Base-by-base conservation (phyloP, 1,139 yeast species). In the Yamadazyma atlantica region DNA sequence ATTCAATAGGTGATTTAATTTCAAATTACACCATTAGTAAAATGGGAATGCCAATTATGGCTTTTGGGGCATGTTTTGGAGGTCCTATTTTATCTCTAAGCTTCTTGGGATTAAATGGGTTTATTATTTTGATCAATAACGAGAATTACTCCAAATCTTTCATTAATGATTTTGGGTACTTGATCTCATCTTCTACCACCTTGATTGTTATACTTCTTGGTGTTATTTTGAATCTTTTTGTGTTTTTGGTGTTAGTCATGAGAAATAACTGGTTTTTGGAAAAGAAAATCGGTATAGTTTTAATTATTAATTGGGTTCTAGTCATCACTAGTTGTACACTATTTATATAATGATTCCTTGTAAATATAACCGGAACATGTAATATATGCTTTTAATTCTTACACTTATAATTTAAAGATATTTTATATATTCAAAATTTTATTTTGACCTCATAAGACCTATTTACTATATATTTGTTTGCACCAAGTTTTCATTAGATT, bases 51-150 rank as follows among this genome's bases (percentile, higher is more conserved):
- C 90, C 96, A 0, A 74, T 85, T 44, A 87, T 90, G 92, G 97
- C 97, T 0, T 70, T 92, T 29, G 85, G 95, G 11, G 97, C 97
- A 0, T 90, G 97, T 54, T 86, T 89, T 59, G 97, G 97, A 1
- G 94, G 97, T 1, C 97, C 97, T 0, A 64, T 90, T 9, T 53
- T 77, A 17, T 68, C 78, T 18, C 55, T 75, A 25, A 59, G 73
- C 37, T 73, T 65, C 24, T 60, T 61, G 62, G 82, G 67, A 27
- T 60, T 83, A 6, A 82, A 85, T 47, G 87, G 92, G 0, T 51
- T 86, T 28, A 48, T 83, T 3, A 60, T 76, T 1, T 64, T 80
- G 45, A 54, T 61, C 2, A 41, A 48, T 6, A 47, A 44, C 6
- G 50, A 46, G 24, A 32, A 45, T 15, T 43, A 37, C 21, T 36